Conservation (phyloP, 2,329 filamentous ascomycete species). For the Penicillium digitatum region DNA sequence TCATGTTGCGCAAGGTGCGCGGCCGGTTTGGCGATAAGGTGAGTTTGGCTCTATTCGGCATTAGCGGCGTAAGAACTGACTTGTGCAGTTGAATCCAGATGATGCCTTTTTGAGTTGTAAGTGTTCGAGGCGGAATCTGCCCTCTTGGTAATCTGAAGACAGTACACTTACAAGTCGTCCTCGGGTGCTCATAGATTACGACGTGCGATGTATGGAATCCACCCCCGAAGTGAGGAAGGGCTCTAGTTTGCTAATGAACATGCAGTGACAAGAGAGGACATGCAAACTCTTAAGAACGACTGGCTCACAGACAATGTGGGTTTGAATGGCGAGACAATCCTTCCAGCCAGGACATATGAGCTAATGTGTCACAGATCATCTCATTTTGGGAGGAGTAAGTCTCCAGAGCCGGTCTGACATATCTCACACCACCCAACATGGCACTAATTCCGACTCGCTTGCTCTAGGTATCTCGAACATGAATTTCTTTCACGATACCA, state of each 20-base stretch:
- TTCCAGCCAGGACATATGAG: conserved; percentile 16
- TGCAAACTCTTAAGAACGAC: conserved; percentile 82
- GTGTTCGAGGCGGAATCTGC: conserved; percentile 30
- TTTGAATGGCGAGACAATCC: conserved; percentile 15
- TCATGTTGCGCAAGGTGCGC: conserved; percentile 36
- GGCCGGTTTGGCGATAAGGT: conserved; percentile 38
- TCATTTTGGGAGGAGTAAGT: conserved; percentile 94
- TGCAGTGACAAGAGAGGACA: conserved; percentile 80
- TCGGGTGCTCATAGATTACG: conserved; percentile 51
- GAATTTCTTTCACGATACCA: conserved; percentile 78
- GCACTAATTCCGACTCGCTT: conserved; percentile 8
- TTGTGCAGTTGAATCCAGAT: conserved; percentile 52
- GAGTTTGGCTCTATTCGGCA: conserved; percentile 16
- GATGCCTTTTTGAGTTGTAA: conserved; percentile 68
- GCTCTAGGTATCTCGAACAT: conserved; percentile 70
- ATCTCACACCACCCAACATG: neutral
- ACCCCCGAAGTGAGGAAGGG: neutral
- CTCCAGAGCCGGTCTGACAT: neutral
- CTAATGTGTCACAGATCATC: conserved; percentile 63
- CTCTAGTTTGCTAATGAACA: conserved; percentile 11
- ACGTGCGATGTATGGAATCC: conserved; percentile 56
- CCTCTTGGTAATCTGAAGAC: neutral
- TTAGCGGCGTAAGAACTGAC: conserved; percentile 17
- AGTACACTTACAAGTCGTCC: conserved; percentile 11
- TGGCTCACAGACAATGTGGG: conserved; percentile 94